These are phyloP conservation scores for Liquidambar formosana DNA, from an alignment of 164 flowering plant genomes.

Conservation along the genomic window DNA sequence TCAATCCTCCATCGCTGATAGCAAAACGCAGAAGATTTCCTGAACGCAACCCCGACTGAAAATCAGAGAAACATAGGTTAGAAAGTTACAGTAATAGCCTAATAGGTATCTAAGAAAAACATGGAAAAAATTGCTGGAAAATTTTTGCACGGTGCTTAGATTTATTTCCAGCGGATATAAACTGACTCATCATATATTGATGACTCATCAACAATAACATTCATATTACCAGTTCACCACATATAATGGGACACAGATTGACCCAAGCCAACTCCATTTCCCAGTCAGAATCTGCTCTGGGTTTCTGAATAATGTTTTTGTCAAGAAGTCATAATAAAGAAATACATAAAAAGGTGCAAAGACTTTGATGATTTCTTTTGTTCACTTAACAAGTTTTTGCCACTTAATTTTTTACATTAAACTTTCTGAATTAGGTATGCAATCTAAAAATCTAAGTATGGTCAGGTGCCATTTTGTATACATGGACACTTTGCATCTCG, in stretches of 20 bases:
- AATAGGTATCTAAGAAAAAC: no score
- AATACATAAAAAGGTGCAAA: neutral
- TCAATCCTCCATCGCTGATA: conserved; percentile 67
- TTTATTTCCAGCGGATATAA: no score
- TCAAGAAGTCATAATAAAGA: neutral
- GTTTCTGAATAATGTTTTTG: no score
- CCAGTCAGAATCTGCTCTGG: no score
- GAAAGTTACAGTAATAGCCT: no score
- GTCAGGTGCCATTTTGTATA: neutral
- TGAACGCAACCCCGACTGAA: conserved; percentile 57
- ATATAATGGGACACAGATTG: no score
- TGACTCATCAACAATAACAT: no score
- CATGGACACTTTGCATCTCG: no score
- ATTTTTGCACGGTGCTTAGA: no score
- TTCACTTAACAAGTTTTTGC: neutral
- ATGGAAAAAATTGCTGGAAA: neutral
- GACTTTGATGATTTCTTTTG: neutral
- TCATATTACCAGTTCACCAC: no score
- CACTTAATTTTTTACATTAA: neutral
- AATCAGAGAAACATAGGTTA: conserved; percentile 1
- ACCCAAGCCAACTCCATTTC: no score
- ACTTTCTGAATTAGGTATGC: neutral
- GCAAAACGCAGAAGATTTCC: conserved; percentile 80
- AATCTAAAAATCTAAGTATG: neutral
- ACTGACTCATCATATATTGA: no score